Conservation (phyloP, 1,139 yeast genomes). For the Tardiomyces depauwii region DNA sequence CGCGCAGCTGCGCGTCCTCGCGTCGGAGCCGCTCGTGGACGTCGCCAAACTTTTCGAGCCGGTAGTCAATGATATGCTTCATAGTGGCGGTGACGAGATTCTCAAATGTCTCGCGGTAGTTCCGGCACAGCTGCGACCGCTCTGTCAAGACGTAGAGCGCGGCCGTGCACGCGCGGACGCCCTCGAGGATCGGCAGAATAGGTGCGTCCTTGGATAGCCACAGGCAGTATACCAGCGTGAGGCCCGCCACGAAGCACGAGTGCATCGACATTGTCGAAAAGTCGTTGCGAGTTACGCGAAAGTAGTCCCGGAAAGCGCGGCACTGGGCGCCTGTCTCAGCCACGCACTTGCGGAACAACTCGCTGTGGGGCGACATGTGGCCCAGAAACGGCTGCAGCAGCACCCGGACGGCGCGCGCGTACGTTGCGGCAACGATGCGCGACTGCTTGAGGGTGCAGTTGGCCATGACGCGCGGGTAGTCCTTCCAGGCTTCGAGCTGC, state of each 20-base stretch:
- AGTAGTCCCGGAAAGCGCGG: slow-evolving; percentile 45
- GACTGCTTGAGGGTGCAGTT: slow-evolving; percentile 2
- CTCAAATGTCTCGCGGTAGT: slow-evolving; percentile 51
- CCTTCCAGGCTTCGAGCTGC: slow-evolving; percentile 14
- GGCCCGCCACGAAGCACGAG: slow-evolving; percentile 52
- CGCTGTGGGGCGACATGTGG: slow-evolving; percentile 43
- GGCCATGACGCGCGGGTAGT: slow-evolving; percentile 1
- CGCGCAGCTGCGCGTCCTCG: background rate
- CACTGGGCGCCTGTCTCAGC: slow-evolving; percentile 56
- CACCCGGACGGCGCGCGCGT: slow-evolving; percentile 44
- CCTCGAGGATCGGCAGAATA: slow-evolving; percentile 31
- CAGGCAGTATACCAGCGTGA: slow-evolving; percentile 46
- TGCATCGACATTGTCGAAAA: slow-evolving; percentile 52
- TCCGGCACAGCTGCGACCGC: slow-evolving; percentile 43
- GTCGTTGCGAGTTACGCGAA: slow-evolving; percentile 44
- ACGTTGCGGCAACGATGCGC: slow-evolving; percentile 14
- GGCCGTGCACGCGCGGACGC: slow-evolving; percentile 46
- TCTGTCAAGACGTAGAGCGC: slow-evolving; percentile 53
- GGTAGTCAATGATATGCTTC: slow-evolving; percentile 21
- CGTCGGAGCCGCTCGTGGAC: background rate
- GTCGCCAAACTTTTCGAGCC: background rate
- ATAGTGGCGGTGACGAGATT: slow-evolving; percentile 46
- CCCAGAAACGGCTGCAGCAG: slow-evolving; percentile 50
- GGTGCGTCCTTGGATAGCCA: slow-evolving; percentile 44
- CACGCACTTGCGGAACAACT: slow-evolving; percentile 47